Percentiles rank a stretch among this genome's conserved stretches.
These are phyloP conservation scores for Ophiorrhiza pumila DNA, from an alignment of 257 asterid species.

Conservation along the genomic window DNA sequence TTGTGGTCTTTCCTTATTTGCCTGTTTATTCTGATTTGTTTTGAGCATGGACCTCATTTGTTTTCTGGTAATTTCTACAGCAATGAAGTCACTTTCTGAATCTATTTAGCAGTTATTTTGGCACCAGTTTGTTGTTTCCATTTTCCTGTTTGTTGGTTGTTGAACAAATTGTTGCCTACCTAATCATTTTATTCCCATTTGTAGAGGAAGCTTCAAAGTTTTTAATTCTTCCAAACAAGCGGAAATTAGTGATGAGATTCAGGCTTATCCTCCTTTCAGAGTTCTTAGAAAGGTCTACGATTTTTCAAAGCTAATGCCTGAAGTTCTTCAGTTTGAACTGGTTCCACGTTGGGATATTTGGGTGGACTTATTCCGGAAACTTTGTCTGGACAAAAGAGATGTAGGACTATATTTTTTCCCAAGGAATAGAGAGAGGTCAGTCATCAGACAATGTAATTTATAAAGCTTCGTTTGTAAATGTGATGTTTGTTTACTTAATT, in stretches of 20 bases:
- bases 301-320: conserved; percentile 57
- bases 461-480: background rate
- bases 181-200: conserved; percentile 14
- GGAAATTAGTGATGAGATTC: conserved; percentile 30
- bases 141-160: background rate
- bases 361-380: conserved; percentile 35
- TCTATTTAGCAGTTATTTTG: background rate
- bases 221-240: conserved; percentile 12
- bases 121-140: background rate
- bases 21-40: background rate
- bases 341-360: conserved; percentile 37
- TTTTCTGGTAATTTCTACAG: background rate
- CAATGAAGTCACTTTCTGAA: background rate
- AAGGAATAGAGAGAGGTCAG: conserved; percentile 41
- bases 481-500: conserved; percentile 4
- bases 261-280: conserved; percentile 54
- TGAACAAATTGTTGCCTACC: background rate
- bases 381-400: conserved; percentile 40
- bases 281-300: conserved; percentile 44
- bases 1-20: background rate
- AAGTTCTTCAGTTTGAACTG: conserved; percentile 45
- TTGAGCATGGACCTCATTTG: background rate
- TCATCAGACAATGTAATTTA: background rate
- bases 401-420: conserved; percentile 69
- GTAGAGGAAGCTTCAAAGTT: conserved; percentile 61